Base-by-base conservation (phyloP, 768 basidiomycete species). In the Fomitopsis serialis region DNA sequence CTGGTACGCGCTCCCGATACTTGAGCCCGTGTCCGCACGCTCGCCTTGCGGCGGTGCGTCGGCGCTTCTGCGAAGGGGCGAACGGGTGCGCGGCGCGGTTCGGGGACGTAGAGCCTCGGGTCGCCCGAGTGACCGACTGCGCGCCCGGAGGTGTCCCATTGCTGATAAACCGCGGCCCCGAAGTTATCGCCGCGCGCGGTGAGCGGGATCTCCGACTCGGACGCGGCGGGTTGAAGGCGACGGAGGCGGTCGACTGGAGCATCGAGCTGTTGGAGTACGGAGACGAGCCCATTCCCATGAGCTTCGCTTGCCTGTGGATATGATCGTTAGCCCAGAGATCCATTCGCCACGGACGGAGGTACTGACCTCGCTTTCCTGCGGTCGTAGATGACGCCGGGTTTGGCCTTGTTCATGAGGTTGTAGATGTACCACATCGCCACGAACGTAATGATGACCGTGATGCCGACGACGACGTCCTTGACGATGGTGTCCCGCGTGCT, bases 391-490 rank as follows among this genome's bases (percentile, higher is more conserved):
- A 90, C 77, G 2, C 70, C 65, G 4, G 81, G 79, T 62, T 89
- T 90, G 34, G 76, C 81, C 50, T 74, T 70, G 66, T 83, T 80
- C 80, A 96, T 89, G 66, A 82, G 64, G 49, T 68, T 75, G 58
- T 79, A 78, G 60, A 96, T 89, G 65, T 88, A 95, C 89, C 89
- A 94, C 76, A 88, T 85, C 0, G 93, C 87, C 23, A 71, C 66
- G 48, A 89, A 44, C 0, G 93, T 94, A 58, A 95, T 79, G 19
- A 91, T 40, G 35, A 83, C 65, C 0, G 91, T 91, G 36, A 87
- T 50, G 6, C 64, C 85, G 25, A 92, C 69, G 3, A 94, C 87
- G 4, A 74, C 65, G 55, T 89, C 79, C 50, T 83, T 85, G 56
- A 92, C 78, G 55, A 87, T 80, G 56, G 74, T 80, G 63, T 82